Evolutionary conservation across 2,329 filamentous ascomycete species (phyloP).

Genomic region (Amauroascus niger): DNA sequence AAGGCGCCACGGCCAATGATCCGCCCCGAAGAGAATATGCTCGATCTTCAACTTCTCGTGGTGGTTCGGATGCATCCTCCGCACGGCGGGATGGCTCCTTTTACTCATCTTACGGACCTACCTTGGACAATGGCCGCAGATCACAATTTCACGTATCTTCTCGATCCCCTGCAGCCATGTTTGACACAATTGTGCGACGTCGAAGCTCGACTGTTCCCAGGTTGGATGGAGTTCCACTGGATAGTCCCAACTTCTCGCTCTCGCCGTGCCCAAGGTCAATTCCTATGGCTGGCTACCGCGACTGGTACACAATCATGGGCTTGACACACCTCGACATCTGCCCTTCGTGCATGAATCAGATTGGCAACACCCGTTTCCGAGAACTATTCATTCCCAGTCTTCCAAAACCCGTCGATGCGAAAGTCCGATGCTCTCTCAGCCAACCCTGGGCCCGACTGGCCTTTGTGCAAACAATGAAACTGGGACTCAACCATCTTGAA

Average conservation of each 20-base stretch:
- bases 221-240: slow-evolving; percentile 13
- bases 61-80: background rate
- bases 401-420: slow-evolving; percentile 47
- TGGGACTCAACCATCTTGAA: slow-evolving; percentile 54
- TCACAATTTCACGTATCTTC: background rate
- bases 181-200: slow-evolving; percentile 1
- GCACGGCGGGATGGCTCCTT: background rate
- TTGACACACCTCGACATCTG: slow-evolving; percentile 70
- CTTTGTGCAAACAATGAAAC: slow-evolving; percentile 68
- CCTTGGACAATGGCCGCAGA: background rate
- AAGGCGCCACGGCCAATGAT: background rate
- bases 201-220: slow-evolving; percentile 13
- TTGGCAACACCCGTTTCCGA: slow-evolving; percentile 62
- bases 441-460: slow-evolving; percentile 75
- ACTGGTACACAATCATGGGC: slow-evolving; percentile 71
- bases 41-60: background rate
- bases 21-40: background rate
- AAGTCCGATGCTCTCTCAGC: slow-evolving; percentile 68
- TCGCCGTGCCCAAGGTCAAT: slow-evolving; percentile 60
- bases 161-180: background rate
- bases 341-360: slow-evolving; percentile 62
- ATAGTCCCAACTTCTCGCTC: slow-evolving; percentile 32
- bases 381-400: slow-evolving; percentile 56
- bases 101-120: background rate
- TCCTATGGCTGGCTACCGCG: slow-evolving; percentile 54